Percentiles rank a stretch among this genome's conserved stretches.
Evolutionary conservation across 352 stramenopile genomes (phyloP).

Genomic region (Phytopythium sindhum): DNA sequence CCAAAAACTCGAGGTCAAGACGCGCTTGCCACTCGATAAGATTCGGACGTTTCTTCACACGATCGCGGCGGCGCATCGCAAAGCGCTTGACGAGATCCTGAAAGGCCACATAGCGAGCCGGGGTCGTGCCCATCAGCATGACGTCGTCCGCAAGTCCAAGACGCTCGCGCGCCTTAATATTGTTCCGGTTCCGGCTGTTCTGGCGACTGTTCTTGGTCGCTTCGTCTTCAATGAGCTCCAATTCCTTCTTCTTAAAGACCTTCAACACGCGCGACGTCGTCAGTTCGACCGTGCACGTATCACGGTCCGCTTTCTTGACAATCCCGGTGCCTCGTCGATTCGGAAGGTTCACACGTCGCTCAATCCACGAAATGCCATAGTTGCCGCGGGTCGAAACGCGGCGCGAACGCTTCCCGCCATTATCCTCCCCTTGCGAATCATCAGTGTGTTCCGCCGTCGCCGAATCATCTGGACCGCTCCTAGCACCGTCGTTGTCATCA

Average conservation of each 20-base stretch:
- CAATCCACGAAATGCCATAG: conserved; percentile 87
- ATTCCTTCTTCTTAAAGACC: conserved; percentile 87
- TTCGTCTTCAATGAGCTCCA: conserved; percentile 69
- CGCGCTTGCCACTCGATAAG: conserved; percentile 71
- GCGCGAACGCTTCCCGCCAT: conserved; percentile 54
- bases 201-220: conserved; percentile 46
- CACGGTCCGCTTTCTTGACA: conserved; percentile 80
- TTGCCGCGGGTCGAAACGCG: conserved; percentile 73
- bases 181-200: conserved; percentile 61
- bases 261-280: conserved; percentile 66
- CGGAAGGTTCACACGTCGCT: conserved; percentile 77
- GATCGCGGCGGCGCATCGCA: conserved; percentile 75
- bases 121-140: conserved; percentile 78
- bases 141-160: conserved; percentile 68
- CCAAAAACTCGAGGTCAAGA: conserved; percentile 61
- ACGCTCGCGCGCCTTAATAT: conserved; percentile 69
- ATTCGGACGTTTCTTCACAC: conserved; percentile 84
- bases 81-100: conserved; percentile 86
- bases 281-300: conserved; percentile 84
- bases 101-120: conserved; percentile 74
- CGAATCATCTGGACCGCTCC: conserved; percentile 53
- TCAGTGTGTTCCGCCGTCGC: conserved; percentile 54
- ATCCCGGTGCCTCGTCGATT: conserved; percentile 72
- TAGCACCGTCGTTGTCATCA: conserved; percentile 42
- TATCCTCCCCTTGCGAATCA: conserved; percentile 80